A percentile compares a stretch with the other conserved stretches of the same genome.
phyloP scores from a whole-genome alignment of 176 grass and related monocot species.

The Puccinellia tenuiflora region DNA sequence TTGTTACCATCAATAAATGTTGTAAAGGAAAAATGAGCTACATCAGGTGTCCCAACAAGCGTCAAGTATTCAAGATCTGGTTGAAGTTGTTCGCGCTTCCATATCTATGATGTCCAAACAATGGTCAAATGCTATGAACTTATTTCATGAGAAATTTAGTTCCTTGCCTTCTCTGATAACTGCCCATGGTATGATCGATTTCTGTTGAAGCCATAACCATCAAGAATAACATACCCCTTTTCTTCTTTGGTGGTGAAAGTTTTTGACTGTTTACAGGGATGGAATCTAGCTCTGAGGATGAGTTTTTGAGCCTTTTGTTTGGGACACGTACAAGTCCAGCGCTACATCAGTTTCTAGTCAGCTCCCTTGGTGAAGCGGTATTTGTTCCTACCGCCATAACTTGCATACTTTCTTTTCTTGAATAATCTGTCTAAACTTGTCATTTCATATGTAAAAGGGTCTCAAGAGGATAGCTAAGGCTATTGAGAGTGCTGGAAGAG shows the following conservation, averaged over 20 bases:
- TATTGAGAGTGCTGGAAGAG: conserved; percentile 76
- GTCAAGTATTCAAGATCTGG: conserved; percentile 94
- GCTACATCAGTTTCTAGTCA: conserved; percentile 90
- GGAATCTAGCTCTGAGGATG: conserved; percentile 74
- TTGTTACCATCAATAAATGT: conserved; percentile 19
- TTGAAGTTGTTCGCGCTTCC: conserved; percentile 74
- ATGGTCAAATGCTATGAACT: conserved; percentile 76
- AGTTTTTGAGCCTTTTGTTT: conserved; percentile 85
- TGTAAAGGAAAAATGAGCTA: conserved; percentile 87
- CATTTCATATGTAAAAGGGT: conserved; percentile 48
- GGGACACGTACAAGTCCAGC: conserved; percentile 78
- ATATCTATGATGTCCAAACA: conserved; percentile 91
- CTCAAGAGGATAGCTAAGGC: conserved; percentile 79
- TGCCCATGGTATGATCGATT: conserved; percentile 63
- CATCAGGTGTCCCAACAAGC: conserved; percentile 97
- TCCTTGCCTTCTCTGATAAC: conserved; percentile 62
- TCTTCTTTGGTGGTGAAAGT: not conserved
- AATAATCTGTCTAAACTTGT: conserved; percentile 13
- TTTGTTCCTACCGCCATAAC: not conserved
- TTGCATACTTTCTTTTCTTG: conserved; percentile 19
- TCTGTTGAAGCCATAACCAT: conserved; percentile 21
- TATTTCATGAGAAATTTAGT: conserved; percentile 81
- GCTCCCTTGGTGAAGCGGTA: conserved; percentile 92
- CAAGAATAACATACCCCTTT: not conserved
- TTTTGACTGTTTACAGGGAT: conserved; percentile 43